These are phyloP conservation scores for Suhomyces sp. DNA, from an alignment of 805 yeast species.

Conservation along the genomic window DNA sequence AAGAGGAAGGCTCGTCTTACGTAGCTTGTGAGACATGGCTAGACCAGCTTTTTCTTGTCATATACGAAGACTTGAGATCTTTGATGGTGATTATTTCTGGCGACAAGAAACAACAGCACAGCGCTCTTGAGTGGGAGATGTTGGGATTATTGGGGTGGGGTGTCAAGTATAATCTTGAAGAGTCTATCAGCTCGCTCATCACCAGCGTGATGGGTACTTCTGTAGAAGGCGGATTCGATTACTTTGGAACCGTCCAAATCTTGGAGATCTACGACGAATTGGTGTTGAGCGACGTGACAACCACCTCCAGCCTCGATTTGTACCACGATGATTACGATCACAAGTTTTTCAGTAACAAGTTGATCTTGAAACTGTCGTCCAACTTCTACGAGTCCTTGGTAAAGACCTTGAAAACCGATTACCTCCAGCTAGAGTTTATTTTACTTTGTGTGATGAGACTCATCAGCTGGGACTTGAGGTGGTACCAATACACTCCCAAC, in stretches of 20 bases:
- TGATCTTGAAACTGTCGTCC: constrained; percentile 25
- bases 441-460: constrained; percentile 39
- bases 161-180: constrained; percentile 37
- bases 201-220: constrained; percentile 50
- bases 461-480: constrained; percentile 61
- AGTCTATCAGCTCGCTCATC: constrained; percentile 34
- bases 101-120: constrained; percentile 38
- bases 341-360: constrained; percentile 29
- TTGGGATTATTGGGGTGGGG: constrained; percentile 56
- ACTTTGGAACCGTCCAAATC: constrained; percentile 51
- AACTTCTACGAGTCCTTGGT: constrained; percentile 18
- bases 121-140: constrained; percentile 73
- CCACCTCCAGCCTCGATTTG: constrained; percentile 30
- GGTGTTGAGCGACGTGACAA: constrained; percentile 29
- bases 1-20: no score
- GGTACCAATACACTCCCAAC: constrained; percentile 56
- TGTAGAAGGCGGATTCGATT: constrained; percentile 56
- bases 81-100: constrained; percentile 24
- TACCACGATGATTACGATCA: constrained; percentile 27
- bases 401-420: constrained; percentile 24
- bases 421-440: constrained; percentile 31
- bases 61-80: constrained; percentile 57
- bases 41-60: constrained; percentile 65
- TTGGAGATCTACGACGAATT: constrained; percentile 47
- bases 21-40: constrained; percentile 70